Evolutionary conservation across 1,284 basidiomycete genomes (phyloP), one percentile per base, ranked within the genome.

Genomic region (Xerocomus amazonicus): DNA sequence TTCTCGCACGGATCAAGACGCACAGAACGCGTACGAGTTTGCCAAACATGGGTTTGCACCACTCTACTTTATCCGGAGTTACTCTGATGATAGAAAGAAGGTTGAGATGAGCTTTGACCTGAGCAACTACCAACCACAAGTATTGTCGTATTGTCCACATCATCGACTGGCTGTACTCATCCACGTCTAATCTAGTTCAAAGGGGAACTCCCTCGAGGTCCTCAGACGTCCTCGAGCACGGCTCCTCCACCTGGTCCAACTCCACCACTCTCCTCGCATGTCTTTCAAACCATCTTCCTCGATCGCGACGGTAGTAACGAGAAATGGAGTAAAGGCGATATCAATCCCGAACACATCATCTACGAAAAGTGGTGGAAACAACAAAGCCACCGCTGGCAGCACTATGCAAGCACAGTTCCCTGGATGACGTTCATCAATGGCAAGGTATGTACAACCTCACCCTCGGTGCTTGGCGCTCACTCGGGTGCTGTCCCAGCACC

Each of bases 21-120:
- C 50, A 17, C 23, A 37, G 33, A 45, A 34, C n/a, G 31, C 33
- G 23, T 53, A 43, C 14, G 16, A 36, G 7, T 16, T 43, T 8
- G 44, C 44, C 8, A 16, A 28, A 39, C n/a, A 41, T n/a, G 16
- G 10, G 10, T 16, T 39, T 27, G 6, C 38, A 13, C 37, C 38
- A 12, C 28, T 32, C 14, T 46, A 52, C 51, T 34, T 45, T 32
- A 52, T 52, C 43, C 50, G 43, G n/a, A 47, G 38, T 19, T 43
- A 40, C 28, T 23, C 36, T 4, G 19, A 16, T 17, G 45, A 27
- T 26, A 27, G 19, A 37, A 33, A 33, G 28, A 38, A 28, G 31
- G 10, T 41, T 12, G 16, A 42, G 17, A 41, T 35, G 37, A 33
- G 44, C 27, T 46, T 52, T 27, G 27, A 48, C 16, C 44, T 40